A percentile compares a stretch with the other conserved stretches of the same genome.
Conservation (phyloP, 2,329 filamentous ascomycete species). For the Myriosclerotinia curreyana region DNA sequence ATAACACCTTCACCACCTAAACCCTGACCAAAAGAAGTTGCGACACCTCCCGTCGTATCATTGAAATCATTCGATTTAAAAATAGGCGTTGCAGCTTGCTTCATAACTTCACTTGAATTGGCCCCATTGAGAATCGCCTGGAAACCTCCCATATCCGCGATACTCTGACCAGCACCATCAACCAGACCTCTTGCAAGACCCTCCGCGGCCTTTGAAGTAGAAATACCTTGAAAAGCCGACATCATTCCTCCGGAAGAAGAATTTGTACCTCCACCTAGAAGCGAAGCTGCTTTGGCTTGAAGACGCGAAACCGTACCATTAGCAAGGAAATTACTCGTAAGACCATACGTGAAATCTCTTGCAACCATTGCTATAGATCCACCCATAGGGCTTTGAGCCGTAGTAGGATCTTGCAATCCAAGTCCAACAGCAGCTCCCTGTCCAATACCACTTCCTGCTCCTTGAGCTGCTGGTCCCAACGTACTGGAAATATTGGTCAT, state of each 20-base stretch:
- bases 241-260: constrained; percentile 6
- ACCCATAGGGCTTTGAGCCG: constrained; percentile 13
- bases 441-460: constrained; percentile 19
- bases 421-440: constrained; percentile 15
- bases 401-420: constrained; percentile 12
- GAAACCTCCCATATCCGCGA: constrained; percentile 16
- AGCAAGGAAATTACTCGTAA: constrained; percentile 18
- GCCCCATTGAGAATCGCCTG: constrained; percentile 15
- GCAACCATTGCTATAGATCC: constrained; percentile 9
- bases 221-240: constrained; percentile 3
- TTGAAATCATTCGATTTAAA: constrained; percentile 8
- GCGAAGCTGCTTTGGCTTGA: constrained; percentile 6
- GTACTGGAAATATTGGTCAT: background rate
- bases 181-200: constrained; percentile 18
- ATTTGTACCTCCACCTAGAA: constrained; percentile 12
- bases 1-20: constrained; percentile 17
- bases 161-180: constrained; percentile 14
- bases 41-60: constrained; percentile 12
- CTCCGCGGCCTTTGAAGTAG: constrained; percentile 18
- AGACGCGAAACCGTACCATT: constrained; percentile 16
- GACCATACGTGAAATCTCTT: constrained; percentile 12
- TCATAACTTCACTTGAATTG: constrained; percentile 1
- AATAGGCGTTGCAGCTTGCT: background rate
- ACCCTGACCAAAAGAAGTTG: constrained; percentile 18
- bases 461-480: constrained; percentile 12